Base-by-base conservation (phyloP, 75 land plant genomes). In the Picea sitchensis region DNA sequence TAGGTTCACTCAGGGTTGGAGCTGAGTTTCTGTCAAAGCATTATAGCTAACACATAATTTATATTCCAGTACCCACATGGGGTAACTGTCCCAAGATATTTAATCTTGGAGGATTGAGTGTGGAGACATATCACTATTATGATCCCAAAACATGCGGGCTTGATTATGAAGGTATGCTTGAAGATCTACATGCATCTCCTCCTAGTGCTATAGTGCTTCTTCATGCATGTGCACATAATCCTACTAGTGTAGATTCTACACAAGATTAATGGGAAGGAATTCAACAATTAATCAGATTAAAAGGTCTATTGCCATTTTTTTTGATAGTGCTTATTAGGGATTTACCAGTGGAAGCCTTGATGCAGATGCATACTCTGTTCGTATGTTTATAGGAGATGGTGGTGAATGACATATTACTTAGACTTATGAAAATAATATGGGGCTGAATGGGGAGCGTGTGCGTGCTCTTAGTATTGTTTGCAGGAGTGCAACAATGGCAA, bases 281-380 rank as follows among this genome's bases (percentile, higher is more conserved):
- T 57, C 91, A 92, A 76, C 81, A 90, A 80, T 75, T 94, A 71
- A 93, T 96, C 56, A 86, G 99, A 76, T 85, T 85, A 36, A 96
- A 95, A 73, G 80, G 80, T 18, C 80, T 96, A 80, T 81, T 96
- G 20, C 99, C 99, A 69, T 96, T 96, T 90, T 96, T 90, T 96
- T 96, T 88, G 99, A 96, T 74, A 95, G 98, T 81, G 98, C 99
- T 60, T 96, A 96, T 85, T 98, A 96, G 98, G 98, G 99, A 17
- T 97, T 97, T 90, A 96, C 99, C 6, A 97, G 98, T 86, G 99
- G 99, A 69, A 95, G 88, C 78, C 87, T 97, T 63, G 99, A 97
- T 90, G 73, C 83, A 61, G 99, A 97, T 88, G 99, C 99, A 82
- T 86, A 85, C 59, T 86, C 95, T 75, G 95, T 97, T 65, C 94